Percentiles rank a stretch among this genome's conserved stretches.
These are phyloP conservation scores for Arthroderma uncinatum DNA, from an alignment of 2,329 filamentous ascomycete genomes.

Conservation along the genomic window DNA sequence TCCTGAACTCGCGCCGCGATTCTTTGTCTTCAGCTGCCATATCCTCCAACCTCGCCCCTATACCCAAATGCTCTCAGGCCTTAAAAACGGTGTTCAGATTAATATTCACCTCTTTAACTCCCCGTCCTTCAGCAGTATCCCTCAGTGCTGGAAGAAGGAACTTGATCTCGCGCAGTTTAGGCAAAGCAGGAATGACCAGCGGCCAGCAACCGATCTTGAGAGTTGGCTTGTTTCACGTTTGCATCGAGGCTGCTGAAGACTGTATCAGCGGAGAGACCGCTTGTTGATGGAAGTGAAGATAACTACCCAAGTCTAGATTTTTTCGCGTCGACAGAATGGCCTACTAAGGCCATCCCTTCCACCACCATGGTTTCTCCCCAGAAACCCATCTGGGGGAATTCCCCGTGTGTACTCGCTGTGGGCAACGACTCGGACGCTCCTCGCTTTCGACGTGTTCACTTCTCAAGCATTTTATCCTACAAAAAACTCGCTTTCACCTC, in stretches of 20 bases:
- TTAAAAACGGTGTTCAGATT: neutral
- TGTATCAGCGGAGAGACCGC: neutral
- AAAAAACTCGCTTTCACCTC: neutral
- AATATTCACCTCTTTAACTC: neutral
- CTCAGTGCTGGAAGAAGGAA: neutral
- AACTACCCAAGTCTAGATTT: neutral
- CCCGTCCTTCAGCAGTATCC: neutral
- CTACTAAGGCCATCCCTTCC: neutral
- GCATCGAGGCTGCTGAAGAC: neutral
- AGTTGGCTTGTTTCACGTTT: neutral
- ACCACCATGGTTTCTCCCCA: slow-evolving; percentile 1
- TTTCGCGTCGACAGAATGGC: neutral
- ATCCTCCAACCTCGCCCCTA: neutral
- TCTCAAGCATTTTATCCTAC: neutral
- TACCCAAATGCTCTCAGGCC: slow-evolving; percentile 1
- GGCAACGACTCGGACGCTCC: neutral
- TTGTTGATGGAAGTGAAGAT: neutral
- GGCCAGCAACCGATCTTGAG: neutral
- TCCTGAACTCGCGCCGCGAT: neutral
- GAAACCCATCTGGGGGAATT: slow-evolving; percentile 1
- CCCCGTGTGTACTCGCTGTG: slow-evolving; percentile 4
- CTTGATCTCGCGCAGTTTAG: neutral
- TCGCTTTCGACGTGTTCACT: neutral
- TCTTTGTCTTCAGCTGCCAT: neutral
- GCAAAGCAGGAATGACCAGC: neutral